Evolutionary conservation across 2,329 filamentous ascomycete species (phyloP).

Genomic region (Pseudogymnoascus sp.): DNA sequence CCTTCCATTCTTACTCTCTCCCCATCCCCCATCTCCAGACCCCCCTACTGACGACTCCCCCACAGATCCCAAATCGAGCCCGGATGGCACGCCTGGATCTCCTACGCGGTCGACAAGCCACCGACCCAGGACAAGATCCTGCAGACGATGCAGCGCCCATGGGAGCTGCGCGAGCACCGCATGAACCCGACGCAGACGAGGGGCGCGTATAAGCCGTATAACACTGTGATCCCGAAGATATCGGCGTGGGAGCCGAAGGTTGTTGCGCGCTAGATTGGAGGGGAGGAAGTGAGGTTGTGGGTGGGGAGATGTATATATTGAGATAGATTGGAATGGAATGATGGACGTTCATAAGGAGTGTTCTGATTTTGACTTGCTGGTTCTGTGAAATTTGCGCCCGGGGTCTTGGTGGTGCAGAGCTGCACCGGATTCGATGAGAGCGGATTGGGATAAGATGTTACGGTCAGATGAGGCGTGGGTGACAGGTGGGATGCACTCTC

Average conservation of each 20-base stretch:
- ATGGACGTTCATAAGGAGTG: not conserved
- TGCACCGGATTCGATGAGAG: not conserved
- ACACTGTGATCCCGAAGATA: conserved; percentile 44
- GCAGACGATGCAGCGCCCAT: conserved; percentile 58
- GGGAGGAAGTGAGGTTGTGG: not conserved
- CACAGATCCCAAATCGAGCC: conserved; percentile 76
- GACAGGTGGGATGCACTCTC: not conserved
- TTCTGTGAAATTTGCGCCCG: not conserved
- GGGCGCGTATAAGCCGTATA: conserved; percentile 81
- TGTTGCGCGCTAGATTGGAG: conserved; percentile 20
- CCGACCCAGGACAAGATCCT: conserved; percentile 70
- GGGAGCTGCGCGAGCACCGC: conserved; percentile 66
- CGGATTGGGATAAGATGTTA: not conserved
- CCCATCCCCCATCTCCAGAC: not conserved
- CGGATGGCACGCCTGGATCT: conserved; percentile 97
- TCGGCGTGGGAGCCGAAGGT: conserved; percentile 43
- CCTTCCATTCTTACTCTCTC: not conserved
- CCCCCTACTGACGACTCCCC: not conserved
- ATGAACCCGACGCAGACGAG: conserved; percentile 69
- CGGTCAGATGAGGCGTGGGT: not conserved
- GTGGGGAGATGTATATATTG: conserved; percentile 23
- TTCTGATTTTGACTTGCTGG: not conserved
- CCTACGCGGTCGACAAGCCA: conserved; percentile 83
- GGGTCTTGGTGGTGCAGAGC: too few relatives aligned
- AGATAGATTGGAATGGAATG: conserved; percentile 7